Conservation (phyloP, 495 filamentous ascomycete species). For the Rusavskia elegans region DNA sequence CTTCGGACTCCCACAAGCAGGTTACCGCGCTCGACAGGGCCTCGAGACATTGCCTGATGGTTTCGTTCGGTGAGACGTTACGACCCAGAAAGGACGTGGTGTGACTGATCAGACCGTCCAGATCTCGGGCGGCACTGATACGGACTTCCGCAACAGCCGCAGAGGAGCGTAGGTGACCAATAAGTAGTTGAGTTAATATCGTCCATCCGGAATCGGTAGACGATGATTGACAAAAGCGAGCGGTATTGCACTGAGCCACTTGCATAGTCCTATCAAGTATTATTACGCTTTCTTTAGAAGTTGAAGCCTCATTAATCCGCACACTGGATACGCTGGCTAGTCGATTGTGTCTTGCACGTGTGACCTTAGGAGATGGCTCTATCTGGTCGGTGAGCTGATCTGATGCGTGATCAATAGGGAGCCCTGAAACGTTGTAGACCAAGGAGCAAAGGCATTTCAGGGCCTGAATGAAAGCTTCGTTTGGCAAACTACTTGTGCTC, state of each 20-base stretch:
- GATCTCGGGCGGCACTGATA: constrained; percentile 51
- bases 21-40: constrained; percentile 43
- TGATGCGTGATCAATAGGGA: constrained; percentile 15
- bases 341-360: constrained; percentile 34
- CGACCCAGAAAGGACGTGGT: constrained; percentile 36
- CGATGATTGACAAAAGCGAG: constrained; percentile 46
- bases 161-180: constrained; percentile 41
- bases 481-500: constrained; percentile 75
- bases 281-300: constrained; percentile 53
- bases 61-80: constrained; percentile 21
- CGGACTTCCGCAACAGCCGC: constrained; percentile 43
- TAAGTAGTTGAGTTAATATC: constrained; percentile 51
- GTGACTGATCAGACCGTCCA: constrained; percentile 57
- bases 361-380: constrained; percentile 16
- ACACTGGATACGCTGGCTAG: constrained; percentile 43
- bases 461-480: constrained; percentile 62
- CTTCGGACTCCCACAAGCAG: constrained; percentile 28
- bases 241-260: constrained; percentile 62
- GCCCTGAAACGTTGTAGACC: constrained; percentile 31
- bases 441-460: constrained; percentile 50
- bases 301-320: constrained; percentile 17
- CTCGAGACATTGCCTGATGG: constrained; percentile 56
- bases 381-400: constrained; percentile 2
- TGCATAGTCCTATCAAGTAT: constrained; percentile 70
- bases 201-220: constrained; percentile 59